A percentile compares a stretch with the other conserved stretches of the same genome.
These are phyloP conservation scores for Umbilicaria muhlenbergii DNA, from an alignment of 495 filamentous ascomycete genomes.

Conservation along the genomic window DNA sequence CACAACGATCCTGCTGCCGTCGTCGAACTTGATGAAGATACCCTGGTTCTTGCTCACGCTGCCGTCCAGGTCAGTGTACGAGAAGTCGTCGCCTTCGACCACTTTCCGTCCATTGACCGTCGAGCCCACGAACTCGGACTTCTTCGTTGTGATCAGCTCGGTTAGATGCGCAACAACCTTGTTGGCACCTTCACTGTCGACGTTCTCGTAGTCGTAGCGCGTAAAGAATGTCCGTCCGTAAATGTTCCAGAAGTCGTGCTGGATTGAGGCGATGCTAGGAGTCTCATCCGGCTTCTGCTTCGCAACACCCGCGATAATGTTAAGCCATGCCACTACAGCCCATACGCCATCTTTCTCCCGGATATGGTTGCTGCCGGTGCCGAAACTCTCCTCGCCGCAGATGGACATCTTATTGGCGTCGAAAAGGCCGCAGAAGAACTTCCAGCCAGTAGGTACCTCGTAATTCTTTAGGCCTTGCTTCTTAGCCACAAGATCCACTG, in stretches of 20 bases:
- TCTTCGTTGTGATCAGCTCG: constrained; percentile 47
- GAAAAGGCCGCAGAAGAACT: constrained; percentile 98
- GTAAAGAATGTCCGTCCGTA: constrained; percentile 99
- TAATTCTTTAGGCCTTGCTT: constrained; percentile 84
- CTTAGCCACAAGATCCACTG: constrained; percentile 88
- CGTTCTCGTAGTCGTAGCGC: constrained; percentile 93
- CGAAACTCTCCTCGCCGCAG: constrained; percentile 96
- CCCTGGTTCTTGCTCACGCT: constrained; percentile 93
- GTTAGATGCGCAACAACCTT: constrained; percentile 68
- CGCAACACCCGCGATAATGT: constrained; percentile 91
- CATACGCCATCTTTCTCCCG: constrained; percentile 97
- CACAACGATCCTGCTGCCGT: constrained; percentile 86
- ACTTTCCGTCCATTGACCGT: constrained; percentile 71
- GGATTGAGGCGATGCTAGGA: constrained; percentile 87
- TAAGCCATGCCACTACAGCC: constrained; percentile 95
- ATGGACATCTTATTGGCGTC: constrained; percentile 96
- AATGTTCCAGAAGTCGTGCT: constrained; percentile 91
- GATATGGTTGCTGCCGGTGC: constrained; percentile 98
- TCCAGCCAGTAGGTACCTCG: constrained; percentile 98
- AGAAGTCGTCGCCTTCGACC: constrained; percentile 81
- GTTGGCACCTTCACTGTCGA: constrained; percentile 77
- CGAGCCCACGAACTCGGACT: constrained; percentile 67
- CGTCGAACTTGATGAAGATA: constrained; percentile 85
- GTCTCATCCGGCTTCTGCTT: constrained; percentile 54
- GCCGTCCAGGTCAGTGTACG: constrained; percentile 91